Evolutionary conservation across 306 rosid genomes (phyloP), one percentile per base, ranked within the genome.

Genomic region (Glycine latifolia): DNA sequence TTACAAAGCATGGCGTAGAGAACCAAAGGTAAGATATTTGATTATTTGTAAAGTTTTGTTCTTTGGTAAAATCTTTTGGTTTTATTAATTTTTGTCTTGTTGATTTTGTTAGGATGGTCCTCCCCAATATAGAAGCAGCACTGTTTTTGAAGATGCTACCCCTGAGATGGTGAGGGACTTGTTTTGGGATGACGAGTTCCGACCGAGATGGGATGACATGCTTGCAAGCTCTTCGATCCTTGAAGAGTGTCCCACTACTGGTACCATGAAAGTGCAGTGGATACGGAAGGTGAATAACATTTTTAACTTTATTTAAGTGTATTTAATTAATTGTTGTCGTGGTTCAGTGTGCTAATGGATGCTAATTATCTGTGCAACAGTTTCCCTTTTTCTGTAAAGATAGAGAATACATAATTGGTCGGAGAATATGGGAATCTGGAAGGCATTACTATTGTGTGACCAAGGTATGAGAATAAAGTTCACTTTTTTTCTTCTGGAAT

Each of bases 351-450:
- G 76, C 89, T 85, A 13, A 89, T 80, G 35, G n/a, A 50, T 65
- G 41, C 6, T 79, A n/a, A 80, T 70, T 79, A n/a, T 63, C 67
- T 80, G 65, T 85, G 84, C 13, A 58, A 62, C 95, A 91, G 92
- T 91, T 89, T 48, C 95, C 95, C 1, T 86, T 91, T 65, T 91
- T 91, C 86, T 89, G 90, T 63, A 91, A 89, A 81, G 91, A 91
- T 79, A 89, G 92, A 83, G 92, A 91, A 15, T 91, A 91, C 78
- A 74, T 91, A 68, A 89, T 91, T 77, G 92, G 91, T 70, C 88
- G 92, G 13, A 81, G 91, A 79, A 88, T 91, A 33, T 91, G 91
- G 91, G 91, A 89, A 76, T 86, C 88, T 0, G 91, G 92, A 78
- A 81, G 95, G 73, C 37, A 86, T 8, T 91, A 89, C 74, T 91